phyloP scores from a whole-genome alignment of 2,329 filamentous ascomycete species.

The Calonectria hongkongensis region DNA sequence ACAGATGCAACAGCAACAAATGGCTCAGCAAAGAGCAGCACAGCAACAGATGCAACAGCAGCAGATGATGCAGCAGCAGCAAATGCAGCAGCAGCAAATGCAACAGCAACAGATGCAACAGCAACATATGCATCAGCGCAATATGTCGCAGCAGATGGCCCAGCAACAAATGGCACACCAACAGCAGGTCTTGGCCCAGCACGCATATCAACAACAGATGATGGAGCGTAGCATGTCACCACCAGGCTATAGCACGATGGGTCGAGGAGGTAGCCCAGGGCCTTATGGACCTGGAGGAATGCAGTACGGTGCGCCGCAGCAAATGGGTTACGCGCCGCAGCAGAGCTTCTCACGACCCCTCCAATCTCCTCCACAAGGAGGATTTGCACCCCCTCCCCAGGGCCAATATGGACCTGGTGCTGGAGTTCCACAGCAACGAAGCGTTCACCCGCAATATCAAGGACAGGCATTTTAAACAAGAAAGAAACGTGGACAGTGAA shows the following conservation, averaged over 20 bases:
- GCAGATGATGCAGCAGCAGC: constrained; percentile 50
- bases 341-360: constrained; percentile 60
- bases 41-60: constrained; percentile 57
- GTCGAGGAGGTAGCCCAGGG: constrained; percentile 47
- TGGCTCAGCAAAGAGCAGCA: constrained; percentile 61
- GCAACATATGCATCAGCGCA: constrained; percentile 52
- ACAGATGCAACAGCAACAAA: constrained; percentile 66
- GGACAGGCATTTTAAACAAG: constrained; percentile 59
- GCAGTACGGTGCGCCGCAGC: constrained; percentile 50
- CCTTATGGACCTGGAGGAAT: constrained; percentile 48
- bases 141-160: constrained; percentile 58
- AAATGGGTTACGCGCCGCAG: constrained; percentile 45
- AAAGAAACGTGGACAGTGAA: not conserved
- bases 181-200: constrained; percentile 50
- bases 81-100: constrained; percentile 56
- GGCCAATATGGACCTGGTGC: constrained; percentile 55
- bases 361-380: constrained; percentile 54
- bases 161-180: constrained; percentile 49
- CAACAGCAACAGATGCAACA: constrained; percentile 54
- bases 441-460: constrained; percentile 58
- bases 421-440: constrained; percentile 47
- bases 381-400: constrained; percentile 55
- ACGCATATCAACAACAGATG: constrained; percentile 54
- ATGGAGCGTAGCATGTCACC: constrained; percentile 52
- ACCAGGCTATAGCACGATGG: constrained; percentile 52